Evolutionary conservation across 768 basidiomycete species (phyloP), one percentile per base, ranked within the genome.

Genomic region (Gymnopilus dilepis): DNA sequence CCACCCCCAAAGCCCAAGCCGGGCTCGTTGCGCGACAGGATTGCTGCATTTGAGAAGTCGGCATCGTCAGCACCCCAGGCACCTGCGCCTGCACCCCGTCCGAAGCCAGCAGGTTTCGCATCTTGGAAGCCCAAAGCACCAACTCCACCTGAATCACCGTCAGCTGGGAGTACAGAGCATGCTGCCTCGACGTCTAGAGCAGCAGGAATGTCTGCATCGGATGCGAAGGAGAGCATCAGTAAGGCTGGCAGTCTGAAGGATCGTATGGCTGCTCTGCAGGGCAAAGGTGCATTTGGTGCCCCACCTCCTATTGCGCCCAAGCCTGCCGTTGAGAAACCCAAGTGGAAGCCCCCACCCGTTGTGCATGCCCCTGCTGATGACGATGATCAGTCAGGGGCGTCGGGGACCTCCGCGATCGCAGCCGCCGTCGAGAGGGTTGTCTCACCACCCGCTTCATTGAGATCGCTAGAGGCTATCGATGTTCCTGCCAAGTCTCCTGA

Each of bases 261-360:
- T 61, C 86, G 97, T 37, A 97, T 99, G 95, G 95, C 95, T 30
- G 94, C 95, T 2, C 77, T 98, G 37, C 92, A 95, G 72, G 93
- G 91, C 7, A 87, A 83, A 45, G 91, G 92, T 15, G 94, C 80
- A 9, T 94, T 97, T 69, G 92, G 92, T 15, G 82, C 78, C 1
- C 82, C 88, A 1, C 82, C 83, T 5, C 74, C 80, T 37, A 67
- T 80, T 9, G 74, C 81, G 6, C 84, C 90, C 1, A 84, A 86
- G 59, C 87, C 89, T 5, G 76, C 83, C 0, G 72, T 80, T 28
- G 88, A 89, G 69, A 89, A 87, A 66, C 91, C 91, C 12, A 93
- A 91, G 74, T 96, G 94, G 94, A 94, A 92, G 72, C 86, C 91
- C 0, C 92, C 94, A 1, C 89, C 87, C 5, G 76, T 79, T 22